Conservation (phyloP, 2,329 filamentous ascomycete species). For the Diaporthe humulicola region DNA sequence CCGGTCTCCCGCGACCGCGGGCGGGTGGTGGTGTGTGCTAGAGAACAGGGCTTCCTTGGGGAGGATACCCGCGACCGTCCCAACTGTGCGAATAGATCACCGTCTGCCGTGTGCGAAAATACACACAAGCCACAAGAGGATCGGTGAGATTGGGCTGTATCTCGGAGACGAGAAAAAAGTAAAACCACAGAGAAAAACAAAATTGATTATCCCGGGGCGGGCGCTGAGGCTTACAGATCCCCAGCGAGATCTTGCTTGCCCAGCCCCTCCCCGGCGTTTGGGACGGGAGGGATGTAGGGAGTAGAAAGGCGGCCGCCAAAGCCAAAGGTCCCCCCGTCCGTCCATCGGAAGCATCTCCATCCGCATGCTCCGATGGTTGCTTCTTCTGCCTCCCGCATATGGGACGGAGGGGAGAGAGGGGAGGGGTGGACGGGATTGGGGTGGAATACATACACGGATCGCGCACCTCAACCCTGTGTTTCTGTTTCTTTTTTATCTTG, state of each 20-base stretch:
- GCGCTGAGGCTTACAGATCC: constrained; percentile 19
- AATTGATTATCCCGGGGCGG: not conserved
- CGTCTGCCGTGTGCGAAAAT: not conserved
- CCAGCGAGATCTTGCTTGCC: constrained; percentile 8
- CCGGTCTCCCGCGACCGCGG: not conserved
- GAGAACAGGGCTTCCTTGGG: not conserved
- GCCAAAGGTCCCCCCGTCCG: not conserved
- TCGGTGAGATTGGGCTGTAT: not conserved
- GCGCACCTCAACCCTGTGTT: not conserved
- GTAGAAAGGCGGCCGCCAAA: not conserved
- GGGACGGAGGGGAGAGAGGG: not conserved
- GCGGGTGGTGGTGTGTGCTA: not conserved
- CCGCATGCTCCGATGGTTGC: constrained; percentile 8
- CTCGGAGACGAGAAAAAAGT: not conserved
- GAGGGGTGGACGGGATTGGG: not conserved
- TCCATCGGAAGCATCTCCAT: constrained; percentile 3
- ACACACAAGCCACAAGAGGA: constrained; percentile 6
- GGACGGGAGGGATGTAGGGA: constrained; percentile 1
- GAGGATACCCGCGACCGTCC: not conserved
- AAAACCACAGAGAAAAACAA: not conserved
- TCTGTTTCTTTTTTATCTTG: not conserved
- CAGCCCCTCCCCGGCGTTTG: not conserved
- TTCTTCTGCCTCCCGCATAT: constrained; percentile 16
- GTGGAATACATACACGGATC: not conserved
- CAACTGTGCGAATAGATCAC: not conserved